Percentiles rank a stretch among this genome's conserved stretches.
These are phyloP conservation scores for Shiraia sp. DNA, from an alignment of 2,329 filamentous ascomycete species.

Conservation along the genomic window DNA sequence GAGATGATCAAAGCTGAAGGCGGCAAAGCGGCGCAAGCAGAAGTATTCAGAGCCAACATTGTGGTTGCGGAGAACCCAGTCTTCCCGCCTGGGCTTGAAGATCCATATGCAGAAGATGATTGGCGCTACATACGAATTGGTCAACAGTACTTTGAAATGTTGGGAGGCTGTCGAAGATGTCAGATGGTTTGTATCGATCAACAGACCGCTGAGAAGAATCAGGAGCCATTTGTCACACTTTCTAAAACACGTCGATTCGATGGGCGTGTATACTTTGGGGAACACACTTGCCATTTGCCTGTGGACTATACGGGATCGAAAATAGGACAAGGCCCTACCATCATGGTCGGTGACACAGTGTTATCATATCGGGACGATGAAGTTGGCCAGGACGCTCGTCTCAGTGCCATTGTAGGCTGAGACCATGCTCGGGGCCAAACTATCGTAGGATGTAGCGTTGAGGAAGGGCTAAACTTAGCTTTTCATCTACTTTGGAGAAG, in stretches of 20 bases:
- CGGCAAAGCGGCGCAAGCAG: conserved; percentile 67
- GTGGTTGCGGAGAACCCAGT: conserved; percentile 62
- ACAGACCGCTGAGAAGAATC: conserved; percentile 72
- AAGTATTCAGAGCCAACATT: conserved; percentile 88
- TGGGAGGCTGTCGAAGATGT: conserved; percentile 85
- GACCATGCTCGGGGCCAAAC: conserved; percentile 6
- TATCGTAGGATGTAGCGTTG: conserved; percentile 4
- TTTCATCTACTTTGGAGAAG: conserved; percentile 4
- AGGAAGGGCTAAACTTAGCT: conserved; percentile 22
- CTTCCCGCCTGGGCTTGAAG: conserved; percentile 50
- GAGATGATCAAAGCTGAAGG: conserved; percentile 66
- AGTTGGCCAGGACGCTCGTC: conserved; percentile 22
- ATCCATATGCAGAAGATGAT: conserved; percentile 77
- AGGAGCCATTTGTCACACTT: conserved; percentile 87
- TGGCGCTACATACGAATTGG: conserved; percentile 75
- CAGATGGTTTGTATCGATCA: conserved; percentile 98
- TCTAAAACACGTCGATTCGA: conserved; percentile 83
- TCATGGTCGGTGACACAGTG: conserved; percentile 44
- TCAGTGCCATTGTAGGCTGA: conserved; percentile 33
- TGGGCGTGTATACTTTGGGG: conserved; percentile 87
- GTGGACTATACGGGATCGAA: conserved; percentile 23
- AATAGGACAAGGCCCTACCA: conserved; percentile 41
- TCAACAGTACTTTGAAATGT: conserved; percentile 65
- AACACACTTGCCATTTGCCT: conserved; percentile 62
- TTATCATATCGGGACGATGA: conserved; percentile 36